Evolutionary conservation across 2,329 filamentous ascomycete genomes (phyloP), one percentile per base, ranked within the genome.

Genomic region (Botryotinia narcissicola): DNA sequence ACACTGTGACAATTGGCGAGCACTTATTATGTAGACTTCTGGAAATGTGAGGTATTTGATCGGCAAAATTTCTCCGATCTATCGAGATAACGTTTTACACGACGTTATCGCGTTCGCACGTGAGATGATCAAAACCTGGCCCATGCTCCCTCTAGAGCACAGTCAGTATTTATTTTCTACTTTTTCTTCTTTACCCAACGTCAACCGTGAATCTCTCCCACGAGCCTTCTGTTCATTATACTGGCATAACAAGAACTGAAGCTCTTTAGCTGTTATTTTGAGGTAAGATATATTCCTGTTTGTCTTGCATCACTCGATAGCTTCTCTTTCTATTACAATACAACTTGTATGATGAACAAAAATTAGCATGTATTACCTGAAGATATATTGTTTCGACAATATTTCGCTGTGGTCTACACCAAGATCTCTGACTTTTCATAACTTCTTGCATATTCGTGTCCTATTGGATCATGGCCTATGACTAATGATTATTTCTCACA

Each of bases 401-500:
- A 84, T 86, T 83, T 83, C 82, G 81, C 80, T 79, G 80, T 88
- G 77, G 79, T 77, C 87, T 89, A 89, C 87, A 91, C 89, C 89
- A 91, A 91, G 89, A 91, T 91, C 88, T 91, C 89, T 91, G 89
- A 91, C 75, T 77, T 69, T 57, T 42, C 54, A 70, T 22, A 40
- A 42, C 42, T n/a, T 44, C 14, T 68, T 60, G 40, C 62, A 67
- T 20, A 51, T 48, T 32, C n/a, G 42, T 60, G 16, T 46, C 25
- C n/a, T 44, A 37, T 64, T 14, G n/a, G 14, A 35, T 22, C 48
- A 54, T 71, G 37, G 37, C 37, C 37, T 25, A 9, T 32, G 10
- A 44, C 66, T 73, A 32, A 73, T 54, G n/a, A n/a, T 35, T 4
- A 16, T 22, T 20, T 35, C 29, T 48, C 46, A 20, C 20, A 63